These are phyloP conservation scores for Pneumocystis wakefieldiae DNA, from an alignment of 1,139 yeast genomes.

Conservation along the genomic window DNA sequence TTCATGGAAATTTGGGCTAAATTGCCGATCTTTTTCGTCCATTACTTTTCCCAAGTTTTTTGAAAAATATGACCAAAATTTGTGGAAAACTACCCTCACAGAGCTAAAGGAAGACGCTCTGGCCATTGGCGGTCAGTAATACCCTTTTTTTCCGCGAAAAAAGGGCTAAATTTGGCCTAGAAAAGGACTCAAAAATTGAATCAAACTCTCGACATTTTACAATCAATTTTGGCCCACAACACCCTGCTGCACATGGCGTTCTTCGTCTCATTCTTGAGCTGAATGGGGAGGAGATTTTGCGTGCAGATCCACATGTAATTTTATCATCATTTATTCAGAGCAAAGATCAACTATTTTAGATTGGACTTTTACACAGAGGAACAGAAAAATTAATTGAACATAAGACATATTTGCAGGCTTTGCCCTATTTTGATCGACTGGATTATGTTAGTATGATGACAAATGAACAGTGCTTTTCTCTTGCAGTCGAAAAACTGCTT, in stretches of 20 bases:
- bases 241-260: slow-evolving; percentile 93
- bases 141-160: background rate
- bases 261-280: slow-evolving; percentile 71
- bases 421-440: slow-evolving; percentile 77
- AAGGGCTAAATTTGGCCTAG: background rate
- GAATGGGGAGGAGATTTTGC: slow-evolving; percentile 75
- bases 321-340: background rate
- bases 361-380: slow-evolving; percentile 76
- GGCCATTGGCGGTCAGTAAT: background rate
- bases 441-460: slow-evolving; percentile 83
- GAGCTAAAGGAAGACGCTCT: background rate
- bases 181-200: background rate
- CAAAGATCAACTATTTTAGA: slow-evolving; percentile 18
- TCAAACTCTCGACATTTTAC: slow-evolving; percentile 70
- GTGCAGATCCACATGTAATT: slow-evolving; percentile 60
- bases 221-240: slow-evolving; percentile 84
- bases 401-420: slow-evolving; percentile 43
- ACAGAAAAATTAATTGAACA: slow-evolving; percentile 77
- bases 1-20: background rate
- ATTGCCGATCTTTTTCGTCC: background rate
- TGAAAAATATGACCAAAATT: background rate
- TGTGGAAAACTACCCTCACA: background rate
- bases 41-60: background rate
- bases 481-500: slow-evolving; percentile 73
- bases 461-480: slow-evolving; percentile 71